Base-by-base conservation (phyloP, 192 early-diverging fungal species). In the Linnemannia elongata region DNA sequence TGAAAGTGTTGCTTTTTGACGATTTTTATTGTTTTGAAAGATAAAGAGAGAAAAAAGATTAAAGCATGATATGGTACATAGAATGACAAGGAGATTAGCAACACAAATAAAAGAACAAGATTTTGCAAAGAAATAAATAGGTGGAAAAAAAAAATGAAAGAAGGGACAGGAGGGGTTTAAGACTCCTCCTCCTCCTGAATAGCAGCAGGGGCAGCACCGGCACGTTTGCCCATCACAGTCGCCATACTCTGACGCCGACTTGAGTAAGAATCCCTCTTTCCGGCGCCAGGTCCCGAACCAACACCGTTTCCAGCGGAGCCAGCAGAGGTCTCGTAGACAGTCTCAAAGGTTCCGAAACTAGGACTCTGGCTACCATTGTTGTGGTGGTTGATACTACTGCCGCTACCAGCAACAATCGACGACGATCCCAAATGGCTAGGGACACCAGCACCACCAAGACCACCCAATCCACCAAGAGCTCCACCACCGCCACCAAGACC, bases 161-260 rank as follows among this genome's bases (percentile, higher is more conserved):
- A 0, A 45, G 2, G 52, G 52, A 60, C 38, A 75, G 63, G 15
- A 68, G 13, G 60, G 10, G 9, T 15, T 72, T 52, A 41, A 63
- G 78, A 87, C 72, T 87, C 85, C 35, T 87, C 85, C 38, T 87
- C 85, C 33, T 87, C 85, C n/a, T 87, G 85, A n/a, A 87, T 87
- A 4, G 80, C 85, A 24, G 85, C 85, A 33, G 85, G 85, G 5
- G 79, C 76, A 5, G 85, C 72, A 22, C 85, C 85, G 22, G 79
- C 45, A 17, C 85, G 71, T 36, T 81, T 87, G 6, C 79, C 84
- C 79, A 80, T 86, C n/a, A 75, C 84, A 10, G 74, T 72, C 13
- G 85, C 85, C 85, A 87, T 87, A 20, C 79, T 81, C 76, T 87
- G 79, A 18, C 85, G 79, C 5, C 84, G 84, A 74, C 66, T 87